phyloP scores from a whole-genome alignment of 2,329 filamentous ascomycete species.

The Alternaria consortialis region DNA sequence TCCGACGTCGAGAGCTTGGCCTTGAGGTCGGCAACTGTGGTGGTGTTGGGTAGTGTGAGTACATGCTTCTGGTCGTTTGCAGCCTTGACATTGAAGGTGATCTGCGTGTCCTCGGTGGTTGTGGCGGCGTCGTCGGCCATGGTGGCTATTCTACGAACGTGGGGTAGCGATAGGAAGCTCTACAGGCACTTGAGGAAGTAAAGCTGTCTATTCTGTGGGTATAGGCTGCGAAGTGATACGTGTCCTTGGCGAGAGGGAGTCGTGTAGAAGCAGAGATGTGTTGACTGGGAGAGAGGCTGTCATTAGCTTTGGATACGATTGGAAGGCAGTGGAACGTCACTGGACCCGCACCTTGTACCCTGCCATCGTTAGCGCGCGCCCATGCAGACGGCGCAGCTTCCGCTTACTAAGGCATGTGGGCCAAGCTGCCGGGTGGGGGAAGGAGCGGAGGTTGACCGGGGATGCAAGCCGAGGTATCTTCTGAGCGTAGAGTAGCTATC shows the following conservation, averaged over 20 bases:
- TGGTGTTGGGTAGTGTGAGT: constrained; percentile 79
- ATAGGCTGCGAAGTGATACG: constrained; percentile 12
- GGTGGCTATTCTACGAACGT: constrained; percentile 20
- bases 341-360: constrained; percentile 16
- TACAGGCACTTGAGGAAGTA: neutral
- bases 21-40: constrained; percentile 87
- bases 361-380: constrained; percentile 26
- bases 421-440: constrained; percentile 9
- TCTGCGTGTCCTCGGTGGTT: constrained; percentile 70
- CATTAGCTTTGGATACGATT: constrained; percentile 27
- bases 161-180: constrained; percentile 19
- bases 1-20: constrained; percentile 82
- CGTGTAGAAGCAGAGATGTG: constrained; percentile 18
- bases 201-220: neutral
- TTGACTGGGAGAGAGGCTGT: constrained; percentile 9
- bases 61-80: constrained; percentile 87
- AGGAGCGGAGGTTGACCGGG: constrained; percentile 7
- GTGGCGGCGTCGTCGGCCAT: constrained; percentile 72
- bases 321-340: constrained; percentile 45
- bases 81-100: constrained; percentile 98
- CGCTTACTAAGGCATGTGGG: constrained; percentile 7
- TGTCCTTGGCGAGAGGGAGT: neutral
- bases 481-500: constrained; percentile 7
- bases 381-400: constrained; percentile 13
- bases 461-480: constrained; percentile 21